phyloP scores from a whole-genome alignment of 371 early-diverging fungal species.

The Mortierella sp. region DNA sequence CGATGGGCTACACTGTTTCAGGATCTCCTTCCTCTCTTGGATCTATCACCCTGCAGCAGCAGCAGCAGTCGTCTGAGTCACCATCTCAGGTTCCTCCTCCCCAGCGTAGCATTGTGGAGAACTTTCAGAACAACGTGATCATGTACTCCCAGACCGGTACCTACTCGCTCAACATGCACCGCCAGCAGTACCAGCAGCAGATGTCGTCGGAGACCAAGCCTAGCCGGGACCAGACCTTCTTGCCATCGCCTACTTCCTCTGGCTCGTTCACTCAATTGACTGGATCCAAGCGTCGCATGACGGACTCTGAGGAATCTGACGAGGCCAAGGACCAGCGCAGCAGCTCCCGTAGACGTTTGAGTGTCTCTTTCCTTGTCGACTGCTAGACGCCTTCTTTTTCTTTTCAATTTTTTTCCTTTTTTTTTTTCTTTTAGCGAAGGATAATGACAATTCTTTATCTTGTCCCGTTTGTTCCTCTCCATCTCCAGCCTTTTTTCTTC shows the following conservation, averaged over 20 bases:
- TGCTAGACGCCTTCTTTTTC: slow-evolving; percentile 21
- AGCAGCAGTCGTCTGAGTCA: slow-evolving; percentile 4
- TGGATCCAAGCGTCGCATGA: slow-evolving; percentile 46
- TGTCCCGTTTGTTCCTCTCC: background rate
- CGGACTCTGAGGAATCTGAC: slow-evolving; percentile 15
- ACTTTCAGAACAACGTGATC: slow-evolving; percentile 40
- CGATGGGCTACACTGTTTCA: slow-evolving; percentile 29
- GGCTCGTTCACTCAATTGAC: slow-evolving; percentile 26
- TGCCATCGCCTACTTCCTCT: slow-evolving; percentile 48
- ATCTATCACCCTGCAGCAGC: slow-evolving; percentile 1
- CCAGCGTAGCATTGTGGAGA: slow-evolving; percentile 27
- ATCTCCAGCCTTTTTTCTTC: background rate
- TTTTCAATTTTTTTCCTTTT: slow-evolving; percentile 10
- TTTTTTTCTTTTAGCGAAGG: background rate
- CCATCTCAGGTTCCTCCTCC: slow-evolving; percentile 16
- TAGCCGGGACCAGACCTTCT: slow-evolving; percentile 4
- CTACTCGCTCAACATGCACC: slow-evolving; percentile 13
- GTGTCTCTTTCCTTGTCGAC: slow-evolving; percentile 52
- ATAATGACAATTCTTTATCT: background rate
- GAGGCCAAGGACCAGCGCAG: slow-evolving; percentile 25
- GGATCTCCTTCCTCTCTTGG: background rate
- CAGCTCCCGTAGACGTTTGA: slow-evolving; percentile 42
- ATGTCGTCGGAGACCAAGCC: slow-evolving; percentile 9
- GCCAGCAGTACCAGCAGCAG: slow-evolving; percentile 11
- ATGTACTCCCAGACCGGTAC: slow-evolving; percentile 28